Evolutionary conservation across 371 early-diverging fungal species (phyloP).

Genomic region (Amoeboaphelidium protococcarum): DNA sequence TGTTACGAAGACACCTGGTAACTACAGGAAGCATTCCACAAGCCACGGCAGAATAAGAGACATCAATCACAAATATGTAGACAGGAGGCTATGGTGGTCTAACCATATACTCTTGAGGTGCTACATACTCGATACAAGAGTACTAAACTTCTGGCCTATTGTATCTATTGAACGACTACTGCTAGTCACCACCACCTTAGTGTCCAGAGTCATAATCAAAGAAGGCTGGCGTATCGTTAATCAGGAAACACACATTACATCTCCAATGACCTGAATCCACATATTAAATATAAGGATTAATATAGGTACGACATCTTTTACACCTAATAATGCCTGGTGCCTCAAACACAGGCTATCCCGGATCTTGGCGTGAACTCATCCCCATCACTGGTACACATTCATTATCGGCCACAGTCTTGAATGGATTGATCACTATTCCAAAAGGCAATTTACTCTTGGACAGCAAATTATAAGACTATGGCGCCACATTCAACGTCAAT

Average conservation of each 20-base stretch:
- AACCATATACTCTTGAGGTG: conserved; percentile 80
- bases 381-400: background rate
- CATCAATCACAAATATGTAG: conserved; percentile 72
- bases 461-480: conserved; percentile 42
- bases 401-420: conserved; percentile 15
- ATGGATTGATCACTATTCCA: conserved; percentile 65
- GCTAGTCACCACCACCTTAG: too few species aligned
- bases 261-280: conserved; percentile 81
- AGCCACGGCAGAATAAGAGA: conserved; percentile 58
- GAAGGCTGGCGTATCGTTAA: conserved; percentile 65
- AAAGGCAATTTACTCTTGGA: conserved; percentile 63
- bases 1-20: conserved; percentile 23
- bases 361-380: background rate
- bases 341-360: background rate
- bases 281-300: conserved; percentile 81
- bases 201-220: conserved; percentile 74
- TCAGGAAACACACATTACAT: conserved; percentile 75
- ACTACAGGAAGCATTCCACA: conserved; percentile 31
- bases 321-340: conserved; percentile 63
- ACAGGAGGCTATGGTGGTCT: conserved; percentile 80
- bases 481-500: conserved; percentile 65
- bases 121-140: conserved; percentile 72
- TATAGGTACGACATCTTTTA: conserved; percentile 77
- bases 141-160: conserved; percentile 55
- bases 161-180: conserved; percentile 55